Evolutionary conservation across 148 eudicot genomes (phyloP).

Genomic region (Spergularia marina): DNA sequence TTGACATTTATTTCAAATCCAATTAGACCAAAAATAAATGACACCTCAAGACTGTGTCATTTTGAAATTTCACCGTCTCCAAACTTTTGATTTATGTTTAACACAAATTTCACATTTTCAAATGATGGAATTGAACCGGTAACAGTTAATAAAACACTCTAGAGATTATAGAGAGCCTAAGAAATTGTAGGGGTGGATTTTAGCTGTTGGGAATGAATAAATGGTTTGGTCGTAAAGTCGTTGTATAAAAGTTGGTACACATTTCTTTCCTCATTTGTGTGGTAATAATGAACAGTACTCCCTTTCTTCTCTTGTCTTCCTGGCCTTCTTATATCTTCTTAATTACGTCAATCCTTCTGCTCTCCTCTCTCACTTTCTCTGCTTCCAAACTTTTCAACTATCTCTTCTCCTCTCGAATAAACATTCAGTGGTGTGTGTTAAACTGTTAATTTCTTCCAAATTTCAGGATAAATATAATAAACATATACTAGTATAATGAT

Average conservation of each 20-base stretch:
- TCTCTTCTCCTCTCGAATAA: not conserved
- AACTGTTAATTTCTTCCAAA: not conserved
- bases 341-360: too few relatives aligned
- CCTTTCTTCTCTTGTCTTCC: not conserved
- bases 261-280: not conserved
- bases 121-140: too few relatives aligned
- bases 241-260: not conserved
- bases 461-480: not conserved
- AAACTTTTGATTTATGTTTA: too few relatives aligned
- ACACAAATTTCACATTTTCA: too few relatives aligned
- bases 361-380: not conserved
- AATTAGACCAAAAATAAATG: too few relatives aligned
- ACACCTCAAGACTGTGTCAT: too few relatives aligned
- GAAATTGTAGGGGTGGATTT: conserved; percentile 14
- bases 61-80: too few relatives aligned
- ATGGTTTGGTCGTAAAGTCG: not conserved
- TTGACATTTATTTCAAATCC: too few relatives aligned
- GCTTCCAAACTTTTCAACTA: not conserved
- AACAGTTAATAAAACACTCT: too few relatives aligned
- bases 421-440: not conserved
- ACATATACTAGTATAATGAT: conserved; percentile 5
- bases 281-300: not conserved
- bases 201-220: conserved; percentile 10
- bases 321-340: not conserved
- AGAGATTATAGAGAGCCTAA: not conserved